Evolutionary conservation across 2,329 filamentous ascomycete species (phyloP).

Genomic region (Hortaea werneckii): DNA sequence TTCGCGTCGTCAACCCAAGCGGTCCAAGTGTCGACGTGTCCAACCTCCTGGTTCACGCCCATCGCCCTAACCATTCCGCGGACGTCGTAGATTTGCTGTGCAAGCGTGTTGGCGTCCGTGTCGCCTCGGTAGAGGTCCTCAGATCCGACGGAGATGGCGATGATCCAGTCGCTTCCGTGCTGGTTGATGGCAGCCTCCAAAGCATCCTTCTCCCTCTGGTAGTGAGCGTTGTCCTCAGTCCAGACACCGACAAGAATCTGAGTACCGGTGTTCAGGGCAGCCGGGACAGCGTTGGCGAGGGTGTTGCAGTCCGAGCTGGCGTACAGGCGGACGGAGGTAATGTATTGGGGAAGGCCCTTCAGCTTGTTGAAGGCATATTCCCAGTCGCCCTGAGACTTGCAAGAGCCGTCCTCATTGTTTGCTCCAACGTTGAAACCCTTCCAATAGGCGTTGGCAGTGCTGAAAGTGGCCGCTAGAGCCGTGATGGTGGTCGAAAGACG

Average conservation of each 20-base stretch:
- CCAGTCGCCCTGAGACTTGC: conserved; percentile 31
- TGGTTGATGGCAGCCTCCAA: conserved; percentile 46
- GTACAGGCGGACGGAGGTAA: conserved; percentile 54
- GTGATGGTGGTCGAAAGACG: conserved; percentile 20
- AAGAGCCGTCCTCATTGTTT: conserved; percentile 29
- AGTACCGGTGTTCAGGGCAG: conserved; percentile 51
- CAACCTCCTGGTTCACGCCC: conserved; percentile 41
- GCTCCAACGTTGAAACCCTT: conserved; percentile 35
- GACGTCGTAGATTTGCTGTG: conserved; percentile 41
- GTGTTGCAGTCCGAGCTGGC: conserved; percentile 49
- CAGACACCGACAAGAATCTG: conserved; percentile 56
- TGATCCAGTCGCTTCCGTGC: conserved; percentile 49
- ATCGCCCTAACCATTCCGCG: conserved; percentile 42
- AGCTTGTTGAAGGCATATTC: conserved; percentile 27
- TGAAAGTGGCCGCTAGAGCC: conserved; percentile 23
- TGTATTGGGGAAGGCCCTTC: conserved; percentile 39
- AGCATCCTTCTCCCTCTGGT: conserved; percentile 50
- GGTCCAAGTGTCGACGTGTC: conserved; percentile 56
- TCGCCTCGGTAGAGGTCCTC: conserved; percentile 56
- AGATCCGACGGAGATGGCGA: conserved; percentile 55
- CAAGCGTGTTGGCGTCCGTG: conserved; percentile 31
- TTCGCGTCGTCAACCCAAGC: conserved; percentile 46
- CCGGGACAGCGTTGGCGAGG: conserved; percentile 41
- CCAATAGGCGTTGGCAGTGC: conserved; percentile 28
- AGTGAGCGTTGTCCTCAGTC: conserved; percentile 41